Percentiles rank a stretch among this genome's conserved stretches.
Conservation (phyloP, 2,329 filamentous ascomycete species). For the Colletotrichum noveboracense region DNA sequence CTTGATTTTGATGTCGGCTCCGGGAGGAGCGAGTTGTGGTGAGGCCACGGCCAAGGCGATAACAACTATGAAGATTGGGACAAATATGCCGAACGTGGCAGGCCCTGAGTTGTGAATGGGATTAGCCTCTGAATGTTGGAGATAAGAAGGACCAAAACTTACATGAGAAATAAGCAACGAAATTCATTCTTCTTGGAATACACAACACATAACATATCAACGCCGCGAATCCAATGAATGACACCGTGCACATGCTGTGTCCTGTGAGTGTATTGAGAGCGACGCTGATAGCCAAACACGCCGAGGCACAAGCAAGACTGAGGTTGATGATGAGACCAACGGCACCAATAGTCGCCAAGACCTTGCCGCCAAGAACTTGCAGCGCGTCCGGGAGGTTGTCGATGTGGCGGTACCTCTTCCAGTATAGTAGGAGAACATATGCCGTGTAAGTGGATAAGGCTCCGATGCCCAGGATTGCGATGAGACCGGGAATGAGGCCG, state of each 20-base stretch:
- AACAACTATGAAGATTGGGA: neutral
- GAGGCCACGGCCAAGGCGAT: neutral
- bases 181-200: neutral
- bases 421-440: neutral
- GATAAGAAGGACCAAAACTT: rapidly evolving
- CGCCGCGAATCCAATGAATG: neutral
- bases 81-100: neutral
- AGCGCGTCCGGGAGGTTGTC: neutral
- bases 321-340: neutral
- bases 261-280: neutral
- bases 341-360: neutral
- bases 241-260: neutral
- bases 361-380: neutral
- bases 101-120: rapidly evolving
- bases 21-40: neutral
- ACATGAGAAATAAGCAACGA: neutral
- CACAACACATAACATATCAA: neutral
- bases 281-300: neutral
- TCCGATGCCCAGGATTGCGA: neutral
- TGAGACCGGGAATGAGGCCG: neutral
- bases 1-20: neutral
- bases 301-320: neutral
- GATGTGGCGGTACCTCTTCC: neutral
- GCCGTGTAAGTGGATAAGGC: neutral
- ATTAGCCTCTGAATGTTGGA: rapidly evolving